Evolutionary conservation across 768 basidiomycete genomes (phyloP), one percentile per base, ranked within the genome.

Genomic region (Clitopilus passeckerianus): DNA sequence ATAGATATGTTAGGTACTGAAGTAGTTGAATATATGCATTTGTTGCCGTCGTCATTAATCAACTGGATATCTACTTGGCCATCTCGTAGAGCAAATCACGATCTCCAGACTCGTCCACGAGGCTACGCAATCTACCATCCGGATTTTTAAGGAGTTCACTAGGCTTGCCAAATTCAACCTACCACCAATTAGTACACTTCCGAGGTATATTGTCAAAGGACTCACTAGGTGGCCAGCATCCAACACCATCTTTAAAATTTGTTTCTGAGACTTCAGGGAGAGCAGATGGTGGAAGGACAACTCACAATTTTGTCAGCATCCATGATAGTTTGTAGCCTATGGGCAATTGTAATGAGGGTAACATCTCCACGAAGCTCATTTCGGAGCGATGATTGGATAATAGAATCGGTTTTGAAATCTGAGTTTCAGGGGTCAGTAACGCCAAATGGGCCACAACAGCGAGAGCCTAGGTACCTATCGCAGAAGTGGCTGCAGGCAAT

Each of bases 371-470:
- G 76, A 63, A 90, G 83, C 66, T 87, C 84, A 59, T 80, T 75
- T 20, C 89, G 79, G 56, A 91, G 85, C 1, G 87, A 85, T 33
- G 78, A 75, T 66, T 91, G 89, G 57, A 90, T 89, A 65, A 86
- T 80, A 6, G 82, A 72, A 65, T 90, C 89, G 16, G 88, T 89
- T 58, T 80, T 77, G 61, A 82, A 80, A 66, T 87, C 86, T 75
- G 24, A n/a, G 44, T 41, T 54, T 23, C 44, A 14, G 33, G 37
- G n/a, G 53, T 54, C 16, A 43, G 53, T 43, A n/a, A 18, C 7
- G 57, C 27, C 43, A 34, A 22, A 37, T n/a, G 34, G 7, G 24
- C 27, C 12, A 27, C 44, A 57, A 4, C 5, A 3, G n/a, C 16
- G 23, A 14, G 15, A 8, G 14, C 16, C 20, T 44, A 64, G 68